These are phyloP conservation scores for Globisporangium nagaii DNA, from an alignment of 352 stramenopile genomes.

Conservation along the genomic window DNA sequence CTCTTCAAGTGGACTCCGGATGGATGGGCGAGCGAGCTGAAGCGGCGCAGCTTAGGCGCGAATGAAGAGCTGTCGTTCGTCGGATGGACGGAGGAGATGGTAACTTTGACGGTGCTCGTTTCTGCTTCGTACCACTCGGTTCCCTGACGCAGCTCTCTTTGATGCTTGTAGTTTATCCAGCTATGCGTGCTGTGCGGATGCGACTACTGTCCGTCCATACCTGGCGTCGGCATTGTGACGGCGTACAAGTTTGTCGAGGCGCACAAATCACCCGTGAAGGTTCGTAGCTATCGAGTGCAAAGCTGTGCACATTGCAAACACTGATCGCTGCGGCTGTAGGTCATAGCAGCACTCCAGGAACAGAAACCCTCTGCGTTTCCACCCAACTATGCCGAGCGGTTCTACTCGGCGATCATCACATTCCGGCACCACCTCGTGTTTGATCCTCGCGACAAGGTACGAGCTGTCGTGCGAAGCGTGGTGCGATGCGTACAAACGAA, in stretches of 20 bases:
- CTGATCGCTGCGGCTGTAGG: constrained; percentile 17
- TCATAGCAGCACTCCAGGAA: constrained; percentile 46
- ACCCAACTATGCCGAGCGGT: constrained; percentile 34
- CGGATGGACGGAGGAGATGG: constrained; percentile 85
- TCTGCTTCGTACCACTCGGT: background rate
- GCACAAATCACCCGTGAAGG: constrained; percentile 41
- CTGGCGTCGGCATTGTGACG: constrained; percentile 72
- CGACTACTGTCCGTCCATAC: constrained; percentile 83
- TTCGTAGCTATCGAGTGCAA: background rate
- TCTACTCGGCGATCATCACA: constrained; percentile 70
- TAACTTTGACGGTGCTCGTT: constrained; percentile 11
- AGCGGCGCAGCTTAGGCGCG: constrained; percentile 64
- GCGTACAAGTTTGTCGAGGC: constrained; percentile 73
- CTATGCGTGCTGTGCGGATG: constrained; percentile 86
- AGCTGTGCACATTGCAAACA: background rate
- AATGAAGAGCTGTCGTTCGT: constrained; percentile 82
- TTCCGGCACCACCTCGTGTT: constrained; percentile 88
- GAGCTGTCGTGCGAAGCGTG: background rate
- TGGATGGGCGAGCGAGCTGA: constrained; percentile 86
- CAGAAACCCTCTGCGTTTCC: constrained; percentile 36
- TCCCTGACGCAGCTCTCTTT: background rate
- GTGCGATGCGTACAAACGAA: background rate
- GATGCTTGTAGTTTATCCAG: constrained; percentile 49
- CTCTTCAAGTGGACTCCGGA: constrained; percentile 93
- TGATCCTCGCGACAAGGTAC: constrained; percentile 63